A percentile compares a stretch with the other conserved stretches of the same genome.
phyloP scores from a whole-genome alignment of 768 basidiomycete species.

The Tephrocybe sp. region DNA sequence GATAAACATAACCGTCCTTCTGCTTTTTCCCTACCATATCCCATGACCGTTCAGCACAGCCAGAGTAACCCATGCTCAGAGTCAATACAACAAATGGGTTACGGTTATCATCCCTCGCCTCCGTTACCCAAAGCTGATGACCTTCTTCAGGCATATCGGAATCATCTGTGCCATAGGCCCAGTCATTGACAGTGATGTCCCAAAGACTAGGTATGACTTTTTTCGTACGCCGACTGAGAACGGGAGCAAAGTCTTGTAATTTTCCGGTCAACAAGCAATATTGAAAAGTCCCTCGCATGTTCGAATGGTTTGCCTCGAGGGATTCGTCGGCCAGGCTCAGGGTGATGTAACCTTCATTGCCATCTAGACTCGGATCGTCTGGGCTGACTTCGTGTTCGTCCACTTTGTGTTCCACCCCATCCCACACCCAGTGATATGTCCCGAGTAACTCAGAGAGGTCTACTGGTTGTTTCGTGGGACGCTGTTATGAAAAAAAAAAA shows the following conservation, averaged over 20 bases:
- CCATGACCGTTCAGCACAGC: background rate
- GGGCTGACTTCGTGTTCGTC: background rate
- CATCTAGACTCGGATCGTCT: background rate
- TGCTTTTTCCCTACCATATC: constrained; percentile 5
- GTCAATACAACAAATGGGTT: constrained; percentile 2
- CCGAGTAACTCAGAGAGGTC: constrained; percentile 1
- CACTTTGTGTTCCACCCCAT: background rate
- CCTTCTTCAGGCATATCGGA: background rate
- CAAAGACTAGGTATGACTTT: background rate
- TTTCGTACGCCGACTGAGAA: background rate
- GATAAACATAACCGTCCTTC: background rate
- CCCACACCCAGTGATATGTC: constrained; percentile 7
- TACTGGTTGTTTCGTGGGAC: too few relatives aligned
- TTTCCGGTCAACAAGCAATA: background rate
- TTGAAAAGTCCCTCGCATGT: constrained; percentile 1
- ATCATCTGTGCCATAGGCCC: too few relatives aligned
- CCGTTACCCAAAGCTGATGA: background rate
- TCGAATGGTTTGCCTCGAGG: background rate
- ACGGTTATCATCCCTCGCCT: background rate
- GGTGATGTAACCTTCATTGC: constrained; percentile 3
- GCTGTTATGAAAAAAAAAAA: too few relatives aligned
- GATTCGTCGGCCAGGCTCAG: background rate
- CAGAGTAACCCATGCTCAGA: background rate
- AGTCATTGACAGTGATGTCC: background rate
- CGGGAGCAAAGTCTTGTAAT: background rate